Percentiles rank a stretch among this genome's conserved stretches.
These are phyloP conservation scores for Ceratocystis harringtonii DNA, from an alignment of 2,329 filamentous ascomycete species.

Conservation along the genomic window DNA sequence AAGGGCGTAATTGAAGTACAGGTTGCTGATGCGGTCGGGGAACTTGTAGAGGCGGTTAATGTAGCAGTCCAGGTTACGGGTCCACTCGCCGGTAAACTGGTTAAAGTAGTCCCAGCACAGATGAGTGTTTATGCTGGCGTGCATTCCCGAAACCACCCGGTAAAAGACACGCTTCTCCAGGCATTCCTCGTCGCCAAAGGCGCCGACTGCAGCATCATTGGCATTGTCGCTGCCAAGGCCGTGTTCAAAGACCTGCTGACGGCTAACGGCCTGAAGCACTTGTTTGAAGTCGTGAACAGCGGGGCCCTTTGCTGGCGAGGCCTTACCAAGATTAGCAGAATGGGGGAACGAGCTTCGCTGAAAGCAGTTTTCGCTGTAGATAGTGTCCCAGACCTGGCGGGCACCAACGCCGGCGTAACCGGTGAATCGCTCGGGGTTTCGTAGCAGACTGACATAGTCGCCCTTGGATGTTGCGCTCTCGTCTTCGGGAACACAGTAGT, in stretches of 20 bases:
- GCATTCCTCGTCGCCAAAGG: constrained; percentile 80
- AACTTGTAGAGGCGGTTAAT: constrained; percentile 66
- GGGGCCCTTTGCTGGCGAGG: constrained; percentile 28
- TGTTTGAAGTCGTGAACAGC: constrained; percentile 47
- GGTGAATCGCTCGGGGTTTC: constrained; percentile 49
- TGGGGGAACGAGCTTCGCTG: constrained; percentile 48
- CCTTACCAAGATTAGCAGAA: constrained; percentile 39
- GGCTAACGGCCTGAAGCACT: constrained; percentile 43
- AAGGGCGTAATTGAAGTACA: constrained; percentile 99
- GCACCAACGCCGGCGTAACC: constrained; percentile 78
- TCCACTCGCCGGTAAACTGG: constrained; percentile 86
- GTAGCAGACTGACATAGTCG: constrained; percentile 40
- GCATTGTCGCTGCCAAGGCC: constrained; percentile 32
- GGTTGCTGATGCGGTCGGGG: constrained; percentile 85
- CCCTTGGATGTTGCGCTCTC: constrained; percentile 75
- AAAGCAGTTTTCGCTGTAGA: constrained; percentile 97
- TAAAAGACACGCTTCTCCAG: constrained; percentile 99
- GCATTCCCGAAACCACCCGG: constrained; percentile 89
- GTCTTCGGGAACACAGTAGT: constrained; percentile 94
- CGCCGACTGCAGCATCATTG: constrained; percentile 42
- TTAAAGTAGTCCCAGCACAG: constrained; percentile 94
- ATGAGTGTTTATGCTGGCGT: constrained; percentile 91
- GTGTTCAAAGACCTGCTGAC: constrained; percentile 47
- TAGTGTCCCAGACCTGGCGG: constrained; percentile 86
- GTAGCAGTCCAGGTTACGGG: constrained; percentile 82